A percentile compares a stretch with the other conserved stretches of the same genome.
phyloP scores from a whole-genome alignment of 768 basidiomycete genomes.

The Suillus clintonianus region DNA sequence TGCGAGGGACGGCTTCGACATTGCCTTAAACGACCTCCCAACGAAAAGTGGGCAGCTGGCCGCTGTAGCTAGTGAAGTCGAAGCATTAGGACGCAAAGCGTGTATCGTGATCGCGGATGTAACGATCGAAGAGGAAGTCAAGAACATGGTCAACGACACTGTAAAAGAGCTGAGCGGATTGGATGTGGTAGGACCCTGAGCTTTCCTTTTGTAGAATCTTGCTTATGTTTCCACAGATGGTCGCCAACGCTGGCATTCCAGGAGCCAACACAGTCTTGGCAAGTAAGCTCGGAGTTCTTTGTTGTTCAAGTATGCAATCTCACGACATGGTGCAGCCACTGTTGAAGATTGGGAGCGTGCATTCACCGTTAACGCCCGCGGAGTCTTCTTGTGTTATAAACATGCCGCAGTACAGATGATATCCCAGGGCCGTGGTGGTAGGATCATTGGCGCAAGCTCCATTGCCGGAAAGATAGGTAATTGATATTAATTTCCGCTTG shows the following conservation, averaged over 20 bases:
- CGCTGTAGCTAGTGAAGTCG: conserved; percentile 13
- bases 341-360: conserved; percentile 28
- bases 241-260: conserved; percentile 21
- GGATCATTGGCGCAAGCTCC: conserved; percentile 3
- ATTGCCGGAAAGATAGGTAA: conserved; percentile 5
- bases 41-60: conserved; percentile 8
- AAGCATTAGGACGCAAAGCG: conserved; percentile 7
- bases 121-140: conserved; percentile 16
- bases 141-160: conserved; percentile 12
- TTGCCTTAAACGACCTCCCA: conserved; percentile 27
- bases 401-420: conserved; percentile 15
- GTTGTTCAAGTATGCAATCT: neutral
- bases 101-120: conserved; percentile 11
- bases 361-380: conserved; percentile 30
- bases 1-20: conserved; percentile 28
- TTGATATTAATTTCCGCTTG: neutral
- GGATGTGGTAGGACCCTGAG: conserved; percentile 13
- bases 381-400: conserved; percentile 32
- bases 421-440: conserved; percentile 15
- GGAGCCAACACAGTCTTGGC: neutral
- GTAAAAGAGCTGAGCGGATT: conserved; percentile 11
- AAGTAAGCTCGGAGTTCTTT: neutral
- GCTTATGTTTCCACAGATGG: conserved; percentile 14
- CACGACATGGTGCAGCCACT: conserved; percentile 8
- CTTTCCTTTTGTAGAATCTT: neutral